Percentiles rank a stretch among this genome's conserved stretches.
These are phyloP conservation scores for Podospora pseudocomata DNA, from an alignment of 495 filamentous ascomycete genomes.

Conservation along the genomic window DNA sequence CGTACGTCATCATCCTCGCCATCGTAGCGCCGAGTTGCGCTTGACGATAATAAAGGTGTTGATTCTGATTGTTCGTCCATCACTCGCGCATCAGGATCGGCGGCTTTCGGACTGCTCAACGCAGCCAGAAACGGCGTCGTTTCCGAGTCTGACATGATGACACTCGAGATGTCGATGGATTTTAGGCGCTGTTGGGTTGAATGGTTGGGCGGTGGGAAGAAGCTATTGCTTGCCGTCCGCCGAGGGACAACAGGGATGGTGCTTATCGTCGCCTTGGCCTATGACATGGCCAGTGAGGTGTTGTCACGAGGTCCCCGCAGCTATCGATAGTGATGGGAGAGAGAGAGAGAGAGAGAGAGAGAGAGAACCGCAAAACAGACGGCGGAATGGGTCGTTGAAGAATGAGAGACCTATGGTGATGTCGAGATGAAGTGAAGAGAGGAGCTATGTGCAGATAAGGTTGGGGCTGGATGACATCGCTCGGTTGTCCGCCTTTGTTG, in stretches of 20 bases:
- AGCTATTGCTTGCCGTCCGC: neutral
- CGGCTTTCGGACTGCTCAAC: conserved; percentile 25
- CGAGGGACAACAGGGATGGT: conserved; percentile 12
- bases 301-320: neutral
- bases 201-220: neutral
- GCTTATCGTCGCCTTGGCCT: conserved; percentile 12
- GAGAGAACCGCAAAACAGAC: neutral
- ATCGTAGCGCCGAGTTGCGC: conserved; percentile 45
- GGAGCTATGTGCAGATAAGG: neutral
- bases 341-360: neutral
- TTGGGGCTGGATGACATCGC: conserved; percentile 10
- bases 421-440: conserved; percentile 2
- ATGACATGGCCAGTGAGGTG: conserved; percentile 17
- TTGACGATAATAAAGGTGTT: conserved; percentile 52
- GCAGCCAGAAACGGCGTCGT: conserved; percentile 41
- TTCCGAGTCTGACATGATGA: conserved; percentile 46
- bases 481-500: neutral
- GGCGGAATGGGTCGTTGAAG: neutral
- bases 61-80: conserved; percentile 41
- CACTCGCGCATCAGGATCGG: conserved; percentile 29
- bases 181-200: neutral
- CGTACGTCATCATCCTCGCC: conserved; percentile 38
- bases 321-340: neutral
- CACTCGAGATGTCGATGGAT: neutral
- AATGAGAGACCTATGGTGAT: neutral